Conservation (phyloP, 139 green algal genomes). For the Ulvella scutata region DNA sequence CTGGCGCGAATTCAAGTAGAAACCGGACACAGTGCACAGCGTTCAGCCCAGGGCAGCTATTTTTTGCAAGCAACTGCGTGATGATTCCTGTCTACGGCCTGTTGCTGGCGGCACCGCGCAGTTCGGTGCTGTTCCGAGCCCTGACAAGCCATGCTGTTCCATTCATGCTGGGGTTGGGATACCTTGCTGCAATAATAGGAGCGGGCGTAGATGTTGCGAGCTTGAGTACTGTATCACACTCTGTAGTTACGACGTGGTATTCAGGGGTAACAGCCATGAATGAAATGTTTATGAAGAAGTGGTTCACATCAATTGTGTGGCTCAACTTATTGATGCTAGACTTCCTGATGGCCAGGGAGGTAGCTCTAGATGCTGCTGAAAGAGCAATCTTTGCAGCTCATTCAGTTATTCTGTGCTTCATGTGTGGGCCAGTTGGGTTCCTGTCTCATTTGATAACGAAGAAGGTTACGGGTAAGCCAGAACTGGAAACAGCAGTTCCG, state of each 20-base stretch:
- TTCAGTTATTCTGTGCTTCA: slow-evolving; percentile 4
- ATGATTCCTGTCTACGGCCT: neutral
- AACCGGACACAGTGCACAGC: too few relatives aligned
- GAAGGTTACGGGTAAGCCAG: too few relatives aligned
- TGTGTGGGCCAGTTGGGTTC: neutral
- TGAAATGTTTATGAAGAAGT: neutral
- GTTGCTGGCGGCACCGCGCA: neutral
- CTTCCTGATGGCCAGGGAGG: neutral
- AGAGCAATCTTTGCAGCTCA: neutral
- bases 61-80: neutral
- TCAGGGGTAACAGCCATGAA: neutral
- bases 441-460: neutral
- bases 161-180: neutral
- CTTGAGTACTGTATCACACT: neutral
- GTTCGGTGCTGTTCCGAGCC: neutral
- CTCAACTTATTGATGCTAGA: neutral
- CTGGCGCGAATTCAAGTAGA: too few relatives aligned
- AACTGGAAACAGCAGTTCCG: too few relatives aligned
- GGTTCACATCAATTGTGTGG: slow-evolving; percentile 1
- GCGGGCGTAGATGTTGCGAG: neutral
- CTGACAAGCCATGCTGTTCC: neutral
- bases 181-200: neutral
- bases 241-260: neutral
- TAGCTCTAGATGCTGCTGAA: neutral
- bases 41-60: neutral